Evolutionary conservation across 225 moss, liverwort and hornwort species (phyloP), one percentile per base, ranked within the genome.

Genomic region (Anthoceros angustus): DNA sequence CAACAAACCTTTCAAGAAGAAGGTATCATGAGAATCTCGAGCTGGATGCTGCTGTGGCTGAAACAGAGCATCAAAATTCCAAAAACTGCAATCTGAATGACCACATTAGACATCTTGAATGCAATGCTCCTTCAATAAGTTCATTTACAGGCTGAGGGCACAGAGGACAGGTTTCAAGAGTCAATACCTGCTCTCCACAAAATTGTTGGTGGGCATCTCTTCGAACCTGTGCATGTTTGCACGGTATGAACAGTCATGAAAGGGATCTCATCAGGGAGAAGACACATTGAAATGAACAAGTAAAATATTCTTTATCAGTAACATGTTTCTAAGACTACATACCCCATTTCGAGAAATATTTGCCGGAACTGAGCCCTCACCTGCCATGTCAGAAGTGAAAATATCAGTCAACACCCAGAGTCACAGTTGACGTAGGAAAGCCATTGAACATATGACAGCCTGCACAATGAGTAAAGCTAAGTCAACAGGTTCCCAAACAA

Each of bases 1-100:
- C 1, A 3, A 55, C 55, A 73, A 41, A 84, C 86, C 74, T 71
- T 84, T 84, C 70, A 90, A 64, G 69, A 90, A 94, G 73, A 87
- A 86, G 14, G 93, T 94, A 45, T 86, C 90, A 63, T 94, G 93
- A 42, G 95, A 95, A 61, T 98, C 95, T 41, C 85, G 95, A 67
- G 91, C 88, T 69, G 95, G 91, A 80, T 91, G 91, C 39, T 88
- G 85, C 78, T 95, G 91, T 40, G 95, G 91, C 77, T 95, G 86
- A 70, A 95, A 95, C 55, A 95, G 85, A 8, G 85, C 87, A 78
- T 91, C 91, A 18, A 98, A 98, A 39, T 98, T 91, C 95, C 95
- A 98, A 75, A 98, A 98, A 78, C 88, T 94, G 75, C 67, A 79
- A 4, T 66, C 25, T 61, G 42, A 66, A 71, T 32, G 71, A 3